A percentile compares a stretch with the other conserved stretches of the same genome.
These are phyloP conservation scores for Pulveroboletus frians DNA, from an alignment of 768 basidiomycete genomes.

Conservation along the genomic window DNA sequence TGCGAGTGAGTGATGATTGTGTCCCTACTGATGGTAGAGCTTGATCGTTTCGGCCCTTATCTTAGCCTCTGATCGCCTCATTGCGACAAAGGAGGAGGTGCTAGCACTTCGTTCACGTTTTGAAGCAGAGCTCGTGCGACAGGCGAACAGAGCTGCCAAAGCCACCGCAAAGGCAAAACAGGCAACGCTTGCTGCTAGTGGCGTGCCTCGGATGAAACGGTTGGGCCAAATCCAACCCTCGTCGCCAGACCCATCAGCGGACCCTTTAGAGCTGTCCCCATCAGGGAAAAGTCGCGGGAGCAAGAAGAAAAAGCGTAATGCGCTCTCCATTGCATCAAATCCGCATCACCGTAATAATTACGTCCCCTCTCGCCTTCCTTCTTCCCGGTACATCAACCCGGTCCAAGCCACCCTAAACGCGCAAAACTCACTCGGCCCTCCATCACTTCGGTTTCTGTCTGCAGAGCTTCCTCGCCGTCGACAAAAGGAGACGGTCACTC, in stretches of 20 bases:
- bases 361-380: conserved; percentile 75
- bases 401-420: conserved; percentile 38
- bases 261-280: conserved; percentile 37
- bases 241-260: conserved; percentile 30
- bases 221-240: conserved; percentile 35
- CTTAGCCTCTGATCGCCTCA: conserved; percentile 67
- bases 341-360: conserved; percentile 95
- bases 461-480: conserved; percentile 53
- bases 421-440: conserved; percentile 52
- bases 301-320: conserved; percentile 94
- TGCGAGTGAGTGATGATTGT: conserved; percentile 58
- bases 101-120: conserved; percentile 60
- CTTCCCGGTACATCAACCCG: conserved; percentile 37
- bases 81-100: conserved; percentile 66
- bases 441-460: conserved; percentile 60
- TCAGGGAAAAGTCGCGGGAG: conserved; percentile 27
- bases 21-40: conserved; percentile 19
- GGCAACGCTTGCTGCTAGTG: conserved; percentile 37
- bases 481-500: conserved; percentile 24
- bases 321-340: conserved; percentile 88
- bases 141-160: conserved; percentile 53
- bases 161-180: conserved; percentile 49
- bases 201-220: conserved; percentile 35
- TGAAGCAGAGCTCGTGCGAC: conserved; percentile 67
- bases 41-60: conserved; percentile 26